Evolutionary conservation across 805 yeast species (phyloP).

Genomic region (Wickerhamiella slavikovae): DNA sequence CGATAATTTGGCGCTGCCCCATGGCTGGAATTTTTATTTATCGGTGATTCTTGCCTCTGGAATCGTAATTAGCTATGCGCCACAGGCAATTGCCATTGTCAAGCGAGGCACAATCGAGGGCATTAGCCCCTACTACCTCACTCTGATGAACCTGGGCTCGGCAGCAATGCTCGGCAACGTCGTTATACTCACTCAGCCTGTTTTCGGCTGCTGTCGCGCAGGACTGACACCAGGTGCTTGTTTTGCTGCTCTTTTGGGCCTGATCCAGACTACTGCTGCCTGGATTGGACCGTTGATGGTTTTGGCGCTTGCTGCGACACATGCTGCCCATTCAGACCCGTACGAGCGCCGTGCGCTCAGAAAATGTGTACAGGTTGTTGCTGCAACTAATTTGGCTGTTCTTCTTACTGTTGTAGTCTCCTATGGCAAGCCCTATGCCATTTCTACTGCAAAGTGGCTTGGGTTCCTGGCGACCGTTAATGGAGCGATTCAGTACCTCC

Average conservation of each 20-base stretch:
- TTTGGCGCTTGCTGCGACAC: conserved; percentile 13
- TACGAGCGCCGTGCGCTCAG: conserved; percentile 22
- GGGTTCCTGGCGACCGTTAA: conserved; percentile 47
- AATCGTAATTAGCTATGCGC: conserved; percentile 48
- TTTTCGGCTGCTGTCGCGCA: conserved; percentile 36
- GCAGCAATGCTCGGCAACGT: conserved; percentile 49
- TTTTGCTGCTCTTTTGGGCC: conserved; percentile 12
- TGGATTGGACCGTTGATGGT: conserved; percentile 9
- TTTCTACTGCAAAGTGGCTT: conserved; percentile 16
- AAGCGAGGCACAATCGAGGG: conserved; percentile 52
- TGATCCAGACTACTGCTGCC: conserved; percentile 11
- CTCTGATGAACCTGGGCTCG: conserved; percentile 47
- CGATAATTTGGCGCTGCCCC: no score
- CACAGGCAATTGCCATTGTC: conserved; percentile 48
- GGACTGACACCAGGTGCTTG: conserved; percentile 9
- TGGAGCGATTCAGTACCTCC: conserved; percentile 54
- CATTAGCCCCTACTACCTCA: conserved; percentile 46
- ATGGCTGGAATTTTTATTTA: no score
- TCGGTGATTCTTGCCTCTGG: conserved; percentile 41
- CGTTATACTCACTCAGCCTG: conserved; percentile 35
- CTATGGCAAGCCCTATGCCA: neutral
- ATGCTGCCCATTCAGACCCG: conserved; percentile 6
- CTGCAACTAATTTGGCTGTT: conserved; percentile 3
- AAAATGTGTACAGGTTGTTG: conserved; percentile 6
- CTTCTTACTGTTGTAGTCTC: neutral